Base-by-base conservation (phyloP, 2,329 filamentous ascomycete genomes). In the Fusarium mangiferae region DNA sequence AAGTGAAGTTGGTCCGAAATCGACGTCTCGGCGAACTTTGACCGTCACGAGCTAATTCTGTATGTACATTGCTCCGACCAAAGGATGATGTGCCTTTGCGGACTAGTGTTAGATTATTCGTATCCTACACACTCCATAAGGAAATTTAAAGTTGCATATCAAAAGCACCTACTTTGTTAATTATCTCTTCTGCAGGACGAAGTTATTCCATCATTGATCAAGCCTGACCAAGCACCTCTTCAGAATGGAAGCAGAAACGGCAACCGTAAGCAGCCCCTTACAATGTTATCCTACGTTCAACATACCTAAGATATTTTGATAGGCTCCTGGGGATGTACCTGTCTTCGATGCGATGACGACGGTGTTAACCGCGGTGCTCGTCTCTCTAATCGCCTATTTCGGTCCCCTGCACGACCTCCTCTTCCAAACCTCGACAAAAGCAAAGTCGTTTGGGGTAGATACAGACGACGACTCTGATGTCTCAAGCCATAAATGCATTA, bases 231-330 rank as follows among this genome's bases (percentile, higher is more conserved):
- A 48, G 17, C 26, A 22, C 26, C 9, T 12, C 0, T 48, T 17
- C 28, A 30, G 0, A 49, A 49, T 49, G 46, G 46, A 49, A 30
- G 10, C 28, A 30, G 20, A 30, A 49, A 49, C 28, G 12, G 20
- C 13, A 13, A 18, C 20, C 2, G 38, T 39, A 39, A 39, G 8
- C 5, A 33, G 13, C 30, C 12, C 13, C 12, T 33, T 33, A 5
- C 30, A 33, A 33, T 14, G 3, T 14, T 33, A 33, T 28, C 26
- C 30, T 13, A 33, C 5, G n/a, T 18, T 44, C 18, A 7, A 5
- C 42, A 12, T 1, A 18, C 6, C 15, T 44, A 5, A 48, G 20
- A 17, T 0, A 30, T 8, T n/a, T 8, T 2, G 22, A n/a, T 4
- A 49, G 46, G n/a, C 6, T n/a, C 10, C 28, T 3, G 2, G 20